Base-by-base conservation (phyloP, 106 monocot species). In the Platanthera zijinensis region DNA sequence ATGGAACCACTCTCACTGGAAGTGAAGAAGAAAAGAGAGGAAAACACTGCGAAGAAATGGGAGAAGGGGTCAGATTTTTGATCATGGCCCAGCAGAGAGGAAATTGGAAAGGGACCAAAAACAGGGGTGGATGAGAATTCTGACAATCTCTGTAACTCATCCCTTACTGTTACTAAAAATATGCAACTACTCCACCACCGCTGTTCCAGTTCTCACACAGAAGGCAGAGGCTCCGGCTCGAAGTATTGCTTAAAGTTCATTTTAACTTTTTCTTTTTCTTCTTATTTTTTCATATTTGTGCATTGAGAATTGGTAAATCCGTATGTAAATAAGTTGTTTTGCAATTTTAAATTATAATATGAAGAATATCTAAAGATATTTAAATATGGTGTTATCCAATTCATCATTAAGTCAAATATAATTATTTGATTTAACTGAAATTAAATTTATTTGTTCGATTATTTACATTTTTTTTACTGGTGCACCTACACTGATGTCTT, bases 61-160 rank as follows among this genome's bases (percentile, higher is more conserved):
- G 3, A 48, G 50, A 59, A 47, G 62, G 76, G 15, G 10, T 78
- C 82, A 82, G 51, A 63, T 72, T 82, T 71, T 57, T 18, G 12
- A 62, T 6, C 10, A 8, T 63, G 56, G 28, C 32, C 62, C 51
- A n/a, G 39, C 67, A 30, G 22, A 25, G 32, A 67, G 39, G 67
- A 67, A 67, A 67, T 39, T 32, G 39, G 28, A 46, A 71, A 72
- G 72, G 49, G 49, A 10, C 51, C 51, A 72, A 72, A 72, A 51
- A 6, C 45, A n/a, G 49, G 3, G 50, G 72, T 51, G 8, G 50
- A 72, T 72, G 51, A 72, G 22, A n/a, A 51, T 51, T 22, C 72
- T 72, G 72, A 51, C 72, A 72, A 39, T 21, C 17, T 72, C 72
- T 72, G 72, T 51, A 22, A 51, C 18, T 19, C 5, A 8, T n/a